A percentile compares a stretch with the other conserved stretches of the same genome.
phyloP scores from a whole-genome alignment of 768 basidiomycete genomes.

The Russula sp. region DNA sequence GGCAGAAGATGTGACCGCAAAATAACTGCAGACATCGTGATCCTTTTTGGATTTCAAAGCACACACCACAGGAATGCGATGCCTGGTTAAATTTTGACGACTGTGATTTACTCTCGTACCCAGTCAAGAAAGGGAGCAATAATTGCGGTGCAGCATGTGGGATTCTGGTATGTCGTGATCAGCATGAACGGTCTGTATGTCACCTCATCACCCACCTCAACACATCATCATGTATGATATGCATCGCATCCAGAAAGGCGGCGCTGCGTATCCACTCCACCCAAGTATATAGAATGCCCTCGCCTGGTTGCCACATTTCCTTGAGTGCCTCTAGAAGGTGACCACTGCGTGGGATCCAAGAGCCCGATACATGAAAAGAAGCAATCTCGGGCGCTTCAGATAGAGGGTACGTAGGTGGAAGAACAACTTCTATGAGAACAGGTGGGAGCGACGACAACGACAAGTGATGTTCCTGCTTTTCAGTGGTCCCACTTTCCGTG shows the following conservation, averaged over 20 bases:
- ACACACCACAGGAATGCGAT: constrained; percentile 71
- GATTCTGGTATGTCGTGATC: constrained; percentile 35
- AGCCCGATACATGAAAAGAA: constrained; percentile 49
- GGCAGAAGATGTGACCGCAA: constrained; percentile 81
- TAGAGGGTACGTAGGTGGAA: constrained; percentile 53
- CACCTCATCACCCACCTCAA: not conserved
- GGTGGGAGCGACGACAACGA: constrained; percentile 56
- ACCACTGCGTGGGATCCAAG: constrained; percentile 48
- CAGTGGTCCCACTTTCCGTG: constrained; percentile 26
- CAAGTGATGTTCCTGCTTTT: constrained; percentile 25
- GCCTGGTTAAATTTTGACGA: constrained; percentile 52
- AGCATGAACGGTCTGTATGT: not conserved
- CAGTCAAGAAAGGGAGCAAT: constrained; percentile 43
- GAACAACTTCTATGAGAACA: constrained; percentile 47
- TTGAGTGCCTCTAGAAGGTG: constrained; percentile 38
- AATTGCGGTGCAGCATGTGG: constrained; percentile 51
- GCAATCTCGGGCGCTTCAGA: constrained; percentile 46
- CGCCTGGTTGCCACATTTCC: constrained; percentile 57
- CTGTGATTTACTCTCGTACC: constrained; percentile 44
- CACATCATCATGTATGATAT: constrained; percentile 29
- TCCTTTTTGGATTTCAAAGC: constrained; percentile 69
- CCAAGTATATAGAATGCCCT: constrained; percentile 62
- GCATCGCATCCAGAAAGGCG: constrained; percentile 49
- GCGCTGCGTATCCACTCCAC: constrained; percentile 65
- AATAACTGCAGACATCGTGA: constrained; percentile 61